Percentiles rank a stretch among this genome's conserved stretches.
Conservation (phyloP, 2,329 filamentous ascomycete species). For the Venturia aucupariae region DNA sequence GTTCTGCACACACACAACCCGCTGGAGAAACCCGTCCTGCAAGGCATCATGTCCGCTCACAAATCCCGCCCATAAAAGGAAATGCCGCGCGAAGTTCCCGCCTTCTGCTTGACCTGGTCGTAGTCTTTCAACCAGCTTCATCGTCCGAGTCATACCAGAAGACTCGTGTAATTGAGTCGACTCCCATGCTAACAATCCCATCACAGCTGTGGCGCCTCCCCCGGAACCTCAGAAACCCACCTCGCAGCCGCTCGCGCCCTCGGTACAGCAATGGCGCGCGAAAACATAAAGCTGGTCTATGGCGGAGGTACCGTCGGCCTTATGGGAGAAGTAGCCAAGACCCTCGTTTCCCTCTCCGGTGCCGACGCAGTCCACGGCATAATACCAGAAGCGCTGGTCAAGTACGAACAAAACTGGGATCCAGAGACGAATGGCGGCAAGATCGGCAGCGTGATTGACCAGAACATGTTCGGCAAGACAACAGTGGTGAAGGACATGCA, state of each 20-base stretch:
- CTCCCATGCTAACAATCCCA: not conserved
- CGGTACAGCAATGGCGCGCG: constrained; percentile 61
- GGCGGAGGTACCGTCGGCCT: constrained; percentile 89
- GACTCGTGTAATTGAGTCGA: not conserved
- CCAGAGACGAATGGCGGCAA: not conserved
- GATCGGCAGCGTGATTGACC: constrained; percentile 46
- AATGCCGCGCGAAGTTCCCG: no score
- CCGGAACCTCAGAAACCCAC: constrained; percentile 64
- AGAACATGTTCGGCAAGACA: constrained; percentile 64
- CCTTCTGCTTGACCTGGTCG: no score
- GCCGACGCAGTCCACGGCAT: constrained; percentile 82
- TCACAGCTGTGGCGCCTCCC: constrained; percentile 66
- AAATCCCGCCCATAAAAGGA: no score
- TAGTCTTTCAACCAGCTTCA: no score
- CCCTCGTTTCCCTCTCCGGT: constrained; percentile 73
- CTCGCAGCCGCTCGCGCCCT: constrained; percentile 69
- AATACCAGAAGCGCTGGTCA: constrained; percentile 77
- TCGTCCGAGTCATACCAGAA: no score
- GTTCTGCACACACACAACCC: no score
- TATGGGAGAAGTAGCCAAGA: constrained; percentile 89
- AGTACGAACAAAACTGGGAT: constrained; percentile 53
- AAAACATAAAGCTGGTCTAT: constrained; percentile 80
- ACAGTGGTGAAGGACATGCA: constrained; percentile 95
- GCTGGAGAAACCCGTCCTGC: no score
- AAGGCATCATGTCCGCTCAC: no score